These are phyloP conservation scores for Coemansia sp. DNA, from an alignment of 192 early-diverging fungal species.

Conservation along the genomic window DNA sequence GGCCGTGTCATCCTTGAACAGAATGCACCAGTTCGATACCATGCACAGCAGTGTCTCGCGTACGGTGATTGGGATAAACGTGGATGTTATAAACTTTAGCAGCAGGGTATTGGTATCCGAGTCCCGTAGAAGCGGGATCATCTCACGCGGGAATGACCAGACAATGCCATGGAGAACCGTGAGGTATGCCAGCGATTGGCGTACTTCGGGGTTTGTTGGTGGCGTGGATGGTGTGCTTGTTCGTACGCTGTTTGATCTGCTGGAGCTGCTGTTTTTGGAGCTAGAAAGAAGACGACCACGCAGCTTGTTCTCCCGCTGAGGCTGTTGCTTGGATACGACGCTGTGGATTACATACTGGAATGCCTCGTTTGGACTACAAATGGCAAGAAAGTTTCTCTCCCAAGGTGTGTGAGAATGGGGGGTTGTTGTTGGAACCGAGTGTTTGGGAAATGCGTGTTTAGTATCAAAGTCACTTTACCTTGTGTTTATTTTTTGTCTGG, in stretches of 20 bases:
- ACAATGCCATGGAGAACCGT: conserved; percentile 44
- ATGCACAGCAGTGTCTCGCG: conserved; percentile 49
- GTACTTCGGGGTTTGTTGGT: conserved; percentile 15
- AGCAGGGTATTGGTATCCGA: conserved; percentile 19
- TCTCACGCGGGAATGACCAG: conserved; percentile 44
- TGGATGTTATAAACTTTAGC: conserved; percentile 25
- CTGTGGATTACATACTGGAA: conserved; percentile 40
- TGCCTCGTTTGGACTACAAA: conserved; percentile 29
- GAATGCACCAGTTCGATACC: conserved; percentile 51
- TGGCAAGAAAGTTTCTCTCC: too few relatives aligned
- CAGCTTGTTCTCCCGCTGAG: conserved; percentile 23
- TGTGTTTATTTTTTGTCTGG: not conserved
- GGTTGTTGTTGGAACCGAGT: not conserved
- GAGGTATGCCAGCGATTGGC: conserved; percentile 31
- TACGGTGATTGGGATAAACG: conserved; percentile 30
- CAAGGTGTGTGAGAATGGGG: not conserved
- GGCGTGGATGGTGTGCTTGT: not conserved
- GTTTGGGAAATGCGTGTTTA: conserved; percentile 1
- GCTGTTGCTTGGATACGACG: conserved; percentile 14
- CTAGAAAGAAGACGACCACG: conserved; percentile 29
- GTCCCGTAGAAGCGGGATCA: conserved; percentile 34
- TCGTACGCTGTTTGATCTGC: not conserved
- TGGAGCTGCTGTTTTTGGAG: not conserved
- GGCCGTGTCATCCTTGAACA: conserved; percentile 26
- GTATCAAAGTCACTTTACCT: not conserved